Evolutionary conservation across 129 eudicot species (phyloP), one percentile per base, ranked within the genome.

Genomic region (Centaurea solstitialis): DNA sequence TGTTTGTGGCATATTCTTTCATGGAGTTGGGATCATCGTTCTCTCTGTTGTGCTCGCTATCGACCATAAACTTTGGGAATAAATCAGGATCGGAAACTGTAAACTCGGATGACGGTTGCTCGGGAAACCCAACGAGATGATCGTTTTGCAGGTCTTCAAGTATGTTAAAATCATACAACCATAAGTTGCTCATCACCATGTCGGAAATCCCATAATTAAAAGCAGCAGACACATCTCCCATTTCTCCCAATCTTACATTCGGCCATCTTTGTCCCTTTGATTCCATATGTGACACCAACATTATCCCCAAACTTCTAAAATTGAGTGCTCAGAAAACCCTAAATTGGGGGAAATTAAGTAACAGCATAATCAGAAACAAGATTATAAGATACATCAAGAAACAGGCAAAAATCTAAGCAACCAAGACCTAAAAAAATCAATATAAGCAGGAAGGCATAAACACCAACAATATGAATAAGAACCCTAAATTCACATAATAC

Each of bases 221-320:
- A 72, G 85, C 82, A 37, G 87, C 70, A 20, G 87, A 76, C 33
- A 76, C 38, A 67, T 87, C 90, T 72, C 87, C 90, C 23, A 87
- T 24, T 39, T 87, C 87, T 74, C 90, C 82, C 21, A 83, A 76
- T 76, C 85, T 79, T 47, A 83, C 73, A 76, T 72, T 77, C 35
- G 85, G 85, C 78, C 85, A 78, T 82, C 85, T 83, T 72, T 75
- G 85, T 50, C 87, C 83, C 57, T 83, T 87, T 24, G 85, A 76
- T 68, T 82, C 85, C 89, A 86, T 78, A 73, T 81, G 85, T 57
- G 85, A 79, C 45, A 47, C 37, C 78, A 86, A 75, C 89, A 82
- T 82, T 78, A 68, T 78, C 66, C 80, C 70, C 74, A 78, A 86
- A 65, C 10, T 79, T 82, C 13, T 62, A 1, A 35, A 59, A 53